A percentile compares a stretch with the other conserved stretches of the same genome.
Evolutionary conservation across 139 green algal genomes (phyloP).

Genomic region (Chlorella sorokiniana): DNA sequence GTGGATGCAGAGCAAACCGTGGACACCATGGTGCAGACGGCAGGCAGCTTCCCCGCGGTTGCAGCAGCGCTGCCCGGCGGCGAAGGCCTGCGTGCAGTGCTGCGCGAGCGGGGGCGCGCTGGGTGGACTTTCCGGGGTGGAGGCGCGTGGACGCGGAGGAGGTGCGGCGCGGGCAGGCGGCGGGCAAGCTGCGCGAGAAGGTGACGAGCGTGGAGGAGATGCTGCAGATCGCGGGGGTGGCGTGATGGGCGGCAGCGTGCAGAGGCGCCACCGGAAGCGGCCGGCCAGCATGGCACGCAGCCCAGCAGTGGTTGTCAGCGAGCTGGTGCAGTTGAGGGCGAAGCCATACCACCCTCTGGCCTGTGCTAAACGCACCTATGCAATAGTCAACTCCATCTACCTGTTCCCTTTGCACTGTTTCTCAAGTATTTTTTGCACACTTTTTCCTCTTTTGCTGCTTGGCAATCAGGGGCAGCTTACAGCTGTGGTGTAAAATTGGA

Average conservation of each 20-base stretch:
- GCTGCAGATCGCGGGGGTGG: constrained; percentile 49
- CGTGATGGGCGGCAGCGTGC: not conserved
- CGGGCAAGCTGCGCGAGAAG: constrained; percentile 75
- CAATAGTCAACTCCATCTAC: too few relatives aligned
- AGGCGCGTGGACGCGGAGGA: constrained; percentile 69
- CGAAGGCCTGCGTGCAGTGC: constrained; percentile 46
- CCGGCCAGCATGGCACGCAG: not conserved
- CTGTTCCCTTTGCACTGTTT: not conserved
- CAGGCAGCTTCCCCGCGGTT: not conserved
- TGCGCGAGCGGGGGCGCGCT: constrained; percentile 44
- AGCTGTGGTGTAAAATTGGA: too few relatives aligned
- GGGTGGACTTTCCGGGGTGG: constrained; percentile 64
- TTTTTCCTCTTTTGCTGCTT: not conserved
- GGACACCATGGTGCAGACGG: constrained; percentile 46
- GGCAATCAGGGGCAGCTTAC: too few relatives aligned
- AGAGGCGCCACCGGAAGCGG: not conserved
- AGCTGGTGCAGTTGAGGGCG: not conserved
- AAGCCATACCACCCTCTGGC: too few relatives aligned
- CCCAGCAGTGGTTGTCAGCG: not conserved
- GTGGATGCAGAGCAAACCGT: constrained; percentile 83
- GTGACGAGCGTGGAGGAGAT: constrained; percentile 60
- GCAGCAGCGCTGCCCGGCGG: not conserved
- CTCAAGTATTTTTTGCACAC: not conserved
- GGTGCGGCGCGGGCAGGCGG: constrained; percentile 42
- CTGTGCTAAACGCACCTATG: too few relatives aligned